Evolutionary conservation across 1,284 basidiomycete species (phyloP).

Genomic region (Boletus semigastroideus): DNA sequence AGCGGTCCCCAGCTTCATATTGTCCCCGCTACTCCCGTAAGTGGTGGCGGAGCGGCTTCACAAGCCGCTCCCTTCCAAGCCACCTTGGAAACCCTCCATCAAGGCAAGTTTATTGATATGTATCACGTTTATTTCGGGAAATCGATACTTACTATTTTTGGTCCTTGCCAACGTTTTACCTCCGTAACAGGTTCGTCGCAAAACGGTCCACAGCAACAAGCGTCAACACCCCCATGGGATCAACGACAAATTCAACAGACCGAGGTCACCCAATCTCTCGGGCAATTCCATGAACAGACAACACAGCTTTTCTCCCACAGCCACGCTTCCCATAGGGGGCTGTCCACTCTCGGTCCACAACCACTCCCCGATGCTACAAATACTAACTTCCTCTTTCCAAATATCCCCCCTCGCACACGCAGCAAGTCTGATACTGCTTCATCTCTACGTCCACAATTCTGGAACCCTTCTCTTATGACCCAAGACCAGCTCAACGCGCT

Average conservation of each 20-base stretch:
- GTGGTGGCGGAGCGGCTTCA: constrained; percentile 51
- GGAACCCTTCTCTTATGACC: constrained; percentile 41
- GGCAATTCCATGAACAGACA: constrained; percentile 30
- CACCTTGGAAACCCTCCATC: constrained; percentile 44
- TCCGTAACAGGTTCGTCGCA: constrained; percentile 32
- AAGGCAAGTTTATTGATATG: constrained; percentile 45
- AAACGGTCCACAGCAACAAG: constrained; percentile 34
- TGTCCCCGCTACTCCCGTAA: constrained; percentile 78
- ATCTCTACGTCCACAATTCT: constrained; percentile 50
- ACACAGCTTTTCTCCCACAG: constrained; percentile 35
- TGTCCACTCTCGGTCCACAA: constrained; percentile 34
- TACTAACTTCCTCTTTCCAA: constrained; percentile 36
- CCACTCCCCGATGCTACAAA: constrained; percentile 36
- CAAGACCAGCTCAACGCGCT: constrained; percentile 35
- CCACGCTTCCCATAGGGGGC: constrained; percentile 37
- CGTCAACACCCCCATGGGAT: constrained; percentile 35
- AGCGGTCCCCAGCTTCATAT: constrained; percentile 67
- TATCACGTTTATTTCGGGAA: constrained; percentile 34
- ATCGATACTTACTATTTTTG: constrained; percentile 29
- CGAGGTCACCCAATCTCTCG: constrained; percentile 32
- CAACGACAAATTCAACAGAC: constrained; percentile 37
- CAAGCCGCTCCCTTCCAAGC: constrained; percentile 51
- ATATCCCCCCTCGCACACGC: constrained; percentile 42
- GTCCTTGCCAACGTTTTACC: constrained; percentile 21
- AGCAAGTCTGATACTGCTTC: constrained; percentile 62